Evolutionary conservation across 2,329 filamentous ascomycete genomes (phyloP), one percentile per base, ranked within the genome.

Genomic region (Colletotrichum liriopes): DNA sequence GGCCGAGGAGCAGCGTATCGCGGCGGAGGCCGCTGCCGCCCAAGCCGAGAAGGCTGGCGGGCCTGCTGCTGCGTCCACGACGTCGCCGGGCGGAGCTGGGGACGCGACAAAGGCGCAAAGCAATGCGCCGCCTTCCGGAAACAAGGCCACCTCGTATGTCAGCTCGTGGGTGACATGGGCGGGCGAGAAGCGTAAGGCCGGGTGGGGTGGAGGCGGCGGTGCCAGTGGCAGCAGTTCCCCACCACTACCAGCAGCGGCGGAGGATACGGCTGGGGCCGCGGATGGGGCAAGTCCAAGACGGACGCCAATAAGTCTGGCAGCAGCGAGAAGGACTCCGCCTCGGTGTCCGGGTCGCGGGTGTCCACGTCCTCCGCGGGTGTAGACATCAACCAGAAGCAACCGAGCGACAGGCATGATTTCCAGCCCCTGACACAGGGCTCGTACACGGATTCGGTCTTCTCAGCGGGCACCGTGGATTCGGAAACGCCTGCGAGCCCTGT

Each of bases 81-180:
- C 61, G 26, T 75, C 47, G 74, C 73, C 54, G 77, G 78, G 6
- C 1, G 74, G 74, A 29, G 75, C 74, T 29, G 76, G 77, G 5
- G 85, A 87, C 60, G 65, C 83, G 35, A 77, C 78, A 74, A 88
- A 86, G 73, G 78, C 86, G 1, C 85, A 86, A 71, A 83, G 86
- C 62, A 82, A 85, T 1, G 82, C 82, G 41, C 84, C 85, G 76
- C 83, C 86, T 0, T 86, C 89, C 12, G 85, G 89, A 18, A 82
- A 83, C 65, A 89, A 88, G 76, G 91, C 91, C 2, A 87, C 89
- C 52, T 86, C 90, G 5, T 93, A 92, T 79, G 87, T 93, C 76
- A 91, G 90, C 49, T 92, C 90, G 76, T 93, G 91, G 91, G 90
- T 91, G 1, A 82, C 86, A 0, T 93, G 91, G 91, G 91, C 91